Evolutionary conservation across 257 asterid genomes (phyloP), one percentile per base, ranked within the genome.

Genomic region (Parsonsia alboflavescens): DNA sequence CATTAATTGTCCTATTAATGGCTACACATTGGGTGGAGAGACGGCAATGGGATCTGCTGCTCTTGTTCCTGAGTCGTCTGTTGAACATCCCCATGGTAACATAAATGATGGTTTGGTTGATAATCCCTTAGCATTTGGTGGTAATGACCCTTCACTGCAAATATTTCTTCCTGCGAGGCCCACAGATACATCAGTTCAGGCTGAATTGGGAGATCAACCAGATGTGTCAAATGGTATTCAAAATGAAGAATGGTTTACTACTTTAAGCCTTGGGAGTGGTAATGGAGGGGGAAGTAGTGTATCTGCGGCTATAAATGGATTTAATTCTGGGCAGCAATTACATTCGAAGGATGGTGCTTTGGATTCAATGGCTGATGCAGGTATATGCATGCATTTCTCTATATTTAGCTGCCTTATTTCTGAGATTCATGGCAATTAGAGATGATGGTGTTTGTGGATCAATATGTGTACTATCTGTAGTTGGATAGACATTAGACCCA

Each of bases 151-250:
- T n/a, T 83, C 98, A 0, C 97, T 92, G 76, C 97, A 95, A 76
- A 86, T 92, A 88, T 95, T 92, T 88, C 94, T 95, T 71, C 94
- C 99, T 53, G 82, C 99, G 19, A 88, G 87, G 86, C 92, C 96
- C 22, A 85, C 96, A 56, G 90, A 84, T 80, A 78, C 85, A 76
- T 80, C 96, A 17, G 74, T 69, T 17, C 89, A 86, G 84, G 78
- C 84, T 81, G 94, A 85, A 78, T 42, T 77, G 81, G 77, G 89
- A 80, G 89, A 81, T 76, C 88, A 75, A 72, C 89, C 82, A 41
- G 93, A 89, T 54, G 80, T 77, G 72, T 84, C 95, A 53, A 91
- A 92, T 84, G 93, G 94, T 75, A 71, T 87, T 76, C 86, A 86
- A 56, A 80, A 82, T 11, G 91, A 86, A 78, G 98, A 95, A 80